Percentiles rank a stretch among this genome's conserved stretches.
phyloP scores from a whole-genome alignment of 2,329 filamentous ascomycete species.

The Dactylellina leptospora region DNA sequence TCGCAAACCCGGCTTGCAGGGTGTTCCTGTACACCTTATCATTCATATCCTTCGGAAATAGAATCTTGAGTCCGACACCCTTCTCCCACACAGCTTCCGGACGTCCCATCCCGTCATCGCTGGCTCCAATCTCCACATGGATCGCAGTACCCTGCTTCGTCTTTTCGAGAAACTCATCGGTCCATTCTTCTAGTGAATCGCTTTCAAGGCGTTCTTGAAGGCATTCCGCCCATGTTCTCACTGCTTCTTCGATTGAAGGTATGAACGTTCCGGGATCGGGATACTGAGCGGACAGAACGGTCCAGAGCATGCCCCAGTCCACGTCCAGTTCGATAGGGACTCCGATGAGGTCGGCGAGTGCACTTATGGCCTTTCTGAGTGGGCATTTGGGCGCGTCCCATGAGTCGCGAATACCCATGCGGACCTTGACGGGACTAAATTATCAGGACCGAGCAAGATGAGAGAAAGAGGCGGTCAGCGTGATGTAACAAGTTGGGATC shows the following conservation, averaged over 20 bases:
- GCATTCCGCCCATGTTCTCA: slow-evolving; percentile 40
- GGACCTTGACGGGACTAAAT: slow-evolving; percentile 47
- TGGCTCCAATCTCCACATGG: slow-evolving; percentile 42
- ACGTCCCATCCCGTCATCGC: slow-evolving; percentile 27
- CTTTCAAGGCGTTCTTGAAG: slow-evolving; percentile 51
- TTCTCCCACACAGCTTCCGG: slow-evolving; percentile 31
- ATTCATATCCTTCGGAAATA: slow-evolving; percentile 27
- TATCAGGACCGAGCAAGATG: too few species aligned
- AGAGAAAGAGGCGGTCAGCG: slow-evolving; percentile 23
- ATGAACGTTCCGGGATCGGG: slow-evolving; percentile 47
- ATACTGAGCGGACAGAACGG: slow-evolving; percentile 31
- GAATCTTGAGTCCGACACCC: slow-evolving; percentile 5
- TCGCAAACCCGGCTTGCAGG: slow-evolving; percentile 38
- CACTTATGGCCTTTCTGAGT: slow-evolving; percentile 38
- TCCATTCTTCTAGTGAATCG: slow-evolving; percentile 34
- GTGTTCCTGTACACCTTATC: slow-evolving; percentile 40
- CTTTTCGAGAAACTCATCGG: slow-evolving; percentile 46
- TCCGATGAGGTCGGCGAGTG: slow-evolving; percentile 31
- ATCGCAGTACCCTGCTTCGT: slow-evolving; percentile 28
- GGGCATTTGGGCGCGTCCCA: slow-evolving; percentile 46
- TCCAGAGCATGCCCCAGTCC: slow-evolving; percentile 51
- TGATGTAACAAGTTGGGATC: background rate
- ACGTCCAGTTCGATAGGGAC: slow-evolving; percentile 18
- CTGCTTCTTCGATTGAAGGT: slow-evolving; percentile 37
- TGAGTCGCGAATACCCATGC: slow-evolving; percentile 48